phyloP scores from a whole-genome alignment of 2,329 filamentous ascomycete species.

The Alternaria novae-zelandiae region DNA sequence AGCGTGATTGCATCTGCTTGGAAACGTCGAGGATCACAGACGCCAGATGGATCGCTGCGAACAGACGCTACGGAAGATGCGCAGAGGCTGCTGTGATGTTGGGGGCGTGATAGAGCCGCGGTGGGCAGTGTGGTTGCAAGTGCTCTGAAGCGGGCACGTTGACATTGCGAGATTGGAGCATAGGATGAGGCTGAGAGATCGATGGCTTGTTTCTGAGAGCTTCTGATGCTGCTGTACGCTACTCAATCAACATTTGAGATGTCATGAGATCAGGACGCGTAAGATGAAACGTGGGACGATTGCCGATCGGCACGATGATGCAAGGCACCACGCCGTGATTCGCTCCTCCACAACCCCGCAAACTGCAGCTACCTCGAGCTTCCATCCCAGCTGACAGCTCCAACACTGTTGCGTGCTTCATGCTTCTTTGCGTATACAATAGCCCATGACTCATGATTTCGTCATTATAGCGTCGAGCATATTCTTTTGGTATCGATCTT shows the following conservation, averaged over 20 bases:
- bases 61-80: not conserved
- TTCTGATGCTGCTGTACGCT: not conserved
- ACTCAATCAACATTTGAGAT: not conserved
- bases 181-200: not conserved
- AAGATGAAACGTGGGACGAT: conserved; percentile 12
- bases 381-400: conserved; percentile 24
- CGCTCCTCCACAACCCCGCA: conserved; percentile 31
- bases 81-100: conserved; percentile 14
- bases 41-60: not conserved
- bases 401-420: not conserved
- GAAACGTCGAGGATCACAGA: conserved; percentile 26
- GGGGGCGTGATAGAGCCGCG: not conserved
- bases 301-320: conserved; percentile 14
- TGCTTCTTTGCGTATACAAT: not conserved
- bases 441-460: not conserved
- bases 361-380: conserved; percentile 26
- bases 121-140: not conserved
- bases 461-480: not conserved
- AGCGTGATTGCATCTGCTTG: conserved; percentile 28
- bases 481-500: not conserved
- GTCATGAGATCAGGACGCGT: conserved; percentile 4
- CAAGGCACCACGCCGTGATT: conserved; percentile 39
- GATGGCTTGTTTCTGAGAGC: not conserved
- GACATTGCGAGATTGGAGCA: not conserved
- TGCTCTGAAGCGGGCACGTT: not conserved